These are phyloP conservation scores for Prunus mongolica DNA, from an alignment of 306 rosid species.

Conservation along the genomic window DNA sequence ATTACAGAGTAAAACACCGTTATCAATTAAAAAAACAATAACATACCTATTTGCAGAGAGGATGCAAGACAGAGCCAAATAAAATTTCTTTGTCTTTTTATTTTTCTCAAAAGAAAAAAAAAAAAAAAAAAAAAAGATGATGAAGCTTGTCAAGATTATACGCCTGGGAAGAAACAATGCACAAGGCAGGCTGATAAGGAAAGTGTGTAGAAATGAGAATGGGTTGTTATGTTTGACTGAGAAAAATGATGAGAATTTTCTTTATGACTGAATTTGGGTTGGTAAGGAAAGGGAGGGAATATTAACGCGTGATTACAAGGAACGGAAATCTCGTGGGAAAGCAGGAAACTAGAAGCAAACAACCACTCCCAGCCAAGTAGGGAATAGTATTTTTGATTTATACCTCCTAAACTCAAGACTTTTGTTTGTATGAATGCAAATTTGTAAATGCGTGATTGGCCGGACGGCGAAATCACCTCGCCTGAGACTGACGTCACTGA, in stretches of 20 bases:
- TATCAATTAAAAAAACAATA: background rate
- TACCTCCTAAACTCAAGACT: background rate
- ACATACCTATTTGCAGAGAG: background rate
- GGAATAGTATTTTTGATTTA: background rate
- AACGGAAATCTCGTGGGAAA: constrained; percentile 27
- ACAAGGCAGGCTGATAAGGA: background rate
- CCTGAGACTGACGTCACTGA: too few species aligned
- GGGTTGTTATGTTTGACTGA: constrained; percentile 3
- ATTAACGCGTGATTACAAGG: constrained; percentile 23
- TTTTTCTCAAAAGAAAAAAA: background rate
- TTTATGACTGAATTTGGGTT: constrained; percentile 1
- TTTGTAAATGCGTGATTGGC: too few species aligned
- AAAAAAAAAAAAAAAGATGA: background rate
- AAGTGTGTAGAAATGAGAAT: background rate
- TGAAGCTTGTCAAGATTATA: background rate
- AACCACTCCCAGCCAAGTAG: background rate
- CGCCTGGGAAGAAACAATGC: background rate
- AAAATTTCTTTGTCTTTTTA: background rate
- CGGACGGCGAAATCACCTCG: too few species aligned
- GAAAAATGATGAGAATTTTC: constrained; percentile 21
- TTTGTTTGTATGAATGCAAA: constrained; percentile 15
- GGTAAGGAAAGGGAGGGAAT: constrained; percentile 4
- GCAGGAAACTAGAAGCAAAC: constrained; percentile 5
- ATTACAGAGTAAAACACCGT: background rate
- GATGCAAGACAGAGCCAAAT: background rate